Percentiles rank a stretch among this genome's conserved stretches.
Conservation (phyloP, 345 rosid species). For the Microcos paniculata region DNA sequence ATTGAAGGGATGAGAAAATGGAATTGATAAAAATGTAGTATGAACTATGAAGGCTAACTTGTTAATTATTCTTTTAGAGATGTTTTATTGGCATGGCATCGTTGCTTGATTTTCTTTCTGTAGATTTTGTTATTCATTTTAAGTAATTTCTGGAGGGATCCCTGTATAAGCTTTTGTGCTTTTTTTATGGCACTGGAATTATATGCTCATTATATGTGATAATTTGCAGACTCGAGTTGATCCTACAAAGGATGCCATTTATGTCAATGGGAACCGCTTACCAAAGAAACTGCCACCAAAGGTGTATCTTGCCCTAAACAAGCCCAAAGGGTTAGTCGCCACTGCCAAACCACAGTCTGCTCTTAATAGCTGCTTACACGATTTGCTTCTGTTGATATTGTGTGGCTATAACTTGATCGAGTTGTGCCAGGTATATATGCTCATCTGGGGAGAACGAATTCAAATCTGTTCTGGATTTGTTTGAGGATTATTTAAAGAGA, state of each 20-base stretch:
- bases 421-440: slow-evolving; percentile 75
- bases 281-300: slow-evolving; percentile 89
- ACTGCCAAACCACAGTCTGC: neutral
- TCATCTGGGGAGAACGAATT: slow-evolving; percentile 84
- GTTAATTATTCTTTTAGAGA: neutral
- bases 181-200: neutral
- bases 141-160: neutral
- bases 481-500: slow-evolving; percentile 63
- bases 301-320: slow-evolving; percentile 87
- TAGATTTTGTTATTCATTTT: neutral
- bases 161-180: neutral
- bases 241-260: slow-evolving; percentile 70
- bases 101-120: neutral
- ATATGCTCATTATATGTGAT: slow-evolving; percentile 1
- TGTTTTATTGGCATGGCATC: neutral
- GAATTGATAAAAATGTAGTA: neutral
- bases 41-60: neutral
- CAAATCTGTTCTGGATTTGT: slow-evolving; percentile 63
- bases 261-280: slow-evolving; percentile 87
- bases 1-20: neutral
- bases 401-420: slow-evolving; percentile 2
- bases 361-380: slow-evolving; percentile 3
- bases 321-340: slow-evolving; percentile 88
- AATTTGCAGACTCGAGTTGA: slow-evolving; percentile 80
- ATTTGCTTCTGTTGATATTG: neutral